phyloP scores from a whole-genome alignment of 2,329 filamentous ascomycete species.

The Paracamarosporium sp. region DNA sequence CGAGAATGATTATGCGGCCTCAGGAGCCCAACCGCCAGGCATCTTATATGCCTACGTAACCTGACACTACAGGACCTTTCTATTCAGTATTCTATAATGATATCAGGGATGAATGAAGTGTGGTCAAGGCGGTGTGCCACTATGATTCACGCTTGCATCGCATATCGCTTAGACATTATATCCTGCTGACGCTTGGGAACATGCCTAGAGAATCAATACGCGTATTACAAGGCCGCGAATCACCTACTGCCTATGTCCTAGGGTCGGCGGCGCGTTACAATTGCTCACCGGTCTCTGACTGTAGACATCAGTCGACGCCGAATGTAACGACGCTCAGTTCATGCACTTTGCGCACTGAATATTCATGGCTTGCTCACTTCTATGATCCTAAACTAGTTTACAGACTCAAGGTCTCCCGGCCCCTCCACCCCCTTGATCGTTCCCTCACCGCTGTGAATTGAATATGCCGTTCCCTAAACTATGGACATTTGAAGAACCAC shows the following conservation, averaged over 20 bases:
- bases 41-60: slow-evolving; percentile 19
- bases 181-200: too few species aligned
- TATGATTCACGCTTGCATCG: slow-evolving; percentile 9
- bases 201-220: too few species aligned
- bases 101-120: not conserved
- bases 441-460: not conserved
- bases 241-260: too few species aligned
- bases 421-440: not conserved
- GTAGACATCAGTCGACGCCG: too few species aligned
- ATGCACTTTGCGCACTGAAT: too few species aligned
- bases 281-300: too few species aligned
- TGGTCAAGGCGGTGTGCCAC: slow-evolving; percentile 1
- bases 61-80: not conserved
- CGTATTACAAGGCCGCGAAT: too few species aligned
- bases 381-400: too few species aligned
- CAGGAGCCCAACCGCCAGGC: slow-evolving; percentile 7
- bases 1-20: slow-evolving; percentile 14
- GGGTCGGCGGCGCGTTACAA: too few species aligned
- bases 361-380: too few species aligned
- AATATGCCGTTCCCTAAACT: not conserved
- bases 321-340: too few species aligned
- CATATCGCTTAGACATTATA: not conserved
- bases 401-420: too few species aligned
- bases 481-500: not conserved
- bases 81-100: not conserved